Conservation (phyloP, 345 rosid species). For the Eucalyptus tenuipes region DNA sequence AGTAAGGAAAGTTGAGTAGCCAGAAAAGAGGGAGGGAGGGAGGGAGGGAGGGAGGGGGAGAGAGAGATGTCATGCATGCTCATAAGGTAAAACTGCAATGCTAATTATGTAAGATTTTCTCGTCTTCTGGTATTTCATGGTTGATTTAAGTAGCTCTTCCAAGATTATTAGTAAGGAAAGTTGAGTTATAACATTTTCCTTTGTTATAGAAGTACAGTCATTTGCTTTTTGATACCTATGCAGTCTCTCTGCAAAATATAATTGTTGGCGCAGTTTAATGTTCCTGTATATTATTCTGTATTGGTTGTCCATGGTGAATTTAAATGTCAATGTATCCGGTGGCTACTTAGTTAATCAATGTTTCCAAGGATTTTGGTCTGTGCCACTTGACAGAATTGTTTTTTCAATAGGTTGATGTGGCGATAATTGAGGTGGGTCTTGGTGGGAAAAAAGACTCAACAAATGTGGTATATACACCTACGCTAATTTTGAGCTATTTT, state of each 20-base stretch:
- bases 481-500: neutral
- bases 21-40: neutral
- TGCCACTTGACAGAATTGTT: neutral
- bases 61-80: neutral
- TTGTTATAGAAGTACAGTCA: neutral
- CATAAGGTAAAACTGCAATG: neutral
- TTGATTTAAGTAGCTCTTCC: neutral
- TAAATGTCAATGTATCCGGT: neutral
- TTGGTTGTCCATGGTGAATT: neutral
- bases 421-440: slow-evolving; percentile 85
- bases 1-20: neutral
- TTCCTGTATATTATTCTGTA: neutral
- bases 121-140: neutral
- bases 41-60: neutral
- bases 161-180: neutral
- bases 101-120: neutral
- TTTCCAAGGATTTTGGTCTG: neutral
- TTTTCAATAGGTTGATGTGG: slow-evolving; percentile 60
- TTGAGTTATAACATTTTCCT: neutral
- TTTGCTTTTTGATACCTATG: neutral
- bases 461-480: slow-evolving; percentile 44
- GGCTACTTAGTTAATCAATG: neutral
- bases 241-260: neutral
- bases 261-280: neutral
- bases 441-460: slow-evolving; percentile 73